phyloP scores from a whole-genome alignment of 2,329 filamentous ascomycete genomes.

The Pyrenochaeta sp. region DNA sequence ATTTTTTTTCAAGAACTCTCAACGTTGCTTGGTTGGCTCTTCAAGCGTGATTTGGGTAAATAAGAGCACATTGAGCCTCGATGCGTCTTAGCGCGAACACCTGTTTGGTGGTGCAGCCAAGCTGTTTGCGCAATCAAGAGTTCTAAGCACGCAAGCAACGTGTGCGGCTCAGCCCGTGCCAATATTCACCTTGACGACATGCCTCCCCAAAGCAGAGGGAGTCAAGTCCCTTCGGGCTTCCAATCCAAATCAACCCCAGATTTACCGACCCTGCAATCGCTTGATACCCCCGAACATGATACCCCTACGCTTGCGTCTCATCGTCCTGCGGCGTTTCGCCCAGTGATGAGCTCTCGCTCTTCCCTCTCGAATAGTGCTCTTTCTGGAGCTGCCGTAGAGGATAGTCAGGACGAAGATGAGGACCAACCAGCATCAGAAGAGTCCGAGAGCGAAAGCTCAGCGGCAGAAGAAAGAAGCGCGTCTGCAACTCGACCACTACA shows the following conservation, averaged over 20 bases:
- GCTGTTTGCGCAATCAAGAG: slow-evolving; percentile 9
- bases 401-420: slow-evolving; percentile 23
- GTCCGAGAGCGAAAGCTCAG: slow-evolving; percentile 28
- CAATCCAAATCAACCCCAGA: slow-evolving; percentile 60
- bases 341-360: slow-evolving; percentile 27
- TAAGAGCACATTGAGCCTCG: slow-evolving; percentile 6
- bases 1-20: too few species aligned
- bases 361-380: slow-evolving; percentile 33
- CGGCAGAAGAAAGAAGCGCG: slow-evolving; percentile 13
- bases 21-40: neutral
- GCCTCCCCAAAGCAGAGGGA: slow-evolving; percentile 56
- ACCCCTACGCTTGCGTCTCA: slow-evolving; percentile 4
- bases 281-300: slow-evolving; percentile 25
- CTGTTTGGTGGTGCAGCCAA: slow-evolving; percentile 15
- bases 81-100: slow-evolving; percentile 24
- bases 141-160: slow-evolving; percentile 29
- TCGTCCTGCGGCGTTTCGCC: slow-evolving; percentile 15
- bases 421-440: slow-evolving; percentile 27
- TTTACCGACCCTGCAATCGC: slow-evolving; percentile 52
- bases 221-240: slow-evolving; percentile 48
- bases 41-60: neutral
- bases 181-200: slow-evolving; percentile 39
- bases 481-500: slow-evolving; percentile 48
- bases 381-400: slow-evolving; percentile 46
- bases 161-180: slow-evolving; percentile 16